Evolutionary conservation across 2,329 filamentous ascomycete genomes (phyloP), one percentile per base, ranked within the genome.

Genomic region (Alternaria arborescens): DNA sequence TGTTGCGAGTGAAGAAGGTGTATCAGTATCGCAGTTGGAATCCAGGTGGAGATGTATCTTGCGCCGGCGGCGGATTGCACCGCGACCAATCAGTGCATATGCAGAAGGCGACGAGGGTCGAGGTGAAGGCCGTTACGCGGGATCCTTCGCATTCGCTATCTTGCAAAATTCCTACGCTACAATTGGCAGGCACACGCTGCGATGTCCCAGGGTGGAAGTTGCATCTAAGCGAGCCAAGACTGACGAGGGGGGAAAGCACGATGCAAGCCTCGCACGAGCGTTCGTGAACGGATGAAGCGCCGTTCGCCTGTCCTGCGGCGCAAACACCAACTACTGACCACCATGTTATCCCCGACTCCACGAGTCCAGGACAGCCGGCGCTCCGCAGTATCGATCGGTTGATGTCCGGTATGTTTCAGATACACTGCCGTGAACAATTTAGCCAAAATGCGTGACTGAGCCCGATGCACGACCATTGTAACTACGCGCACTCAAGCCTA

Each of bases 141-240:
- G 46, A 30, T 48, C 18, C 10, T 34, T 48, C 20, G 38, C 24
- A 16, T 24, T n/a, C 42, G 32, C 20, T 38, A 38, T 53, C 34
- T 52, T 38, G 14, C n/a, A 18, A 24, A 18, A 24, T n/a, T 20
- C 14, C 40, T 26, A 22, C 42, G 18, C 57, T 30, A 28, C 52
- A 55, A 44, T 26, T 42, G 53, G 58, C 53, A 60, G 58, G 58
- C 53, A 34, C 58, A n/a, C 20, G 26, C 51, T n/a, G 40, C 58
- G 5, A 36, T 8, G 38, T 18, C 32, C 20, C 22, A 52, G 46
- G 42, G 26, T 43, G 47, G 53, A 61, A 48, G 54, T 16, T 52
- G 58, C 53, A 47, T 40, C 43, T 61, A 61, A 61, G 58, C 58
- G 53, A 61, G 53, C 54, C 58, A 58, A 57, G 41, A 24, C 32